phyloP scores from a whole-genome alignment of 208 protist species.

The Trypanosoma avium region DNA sequence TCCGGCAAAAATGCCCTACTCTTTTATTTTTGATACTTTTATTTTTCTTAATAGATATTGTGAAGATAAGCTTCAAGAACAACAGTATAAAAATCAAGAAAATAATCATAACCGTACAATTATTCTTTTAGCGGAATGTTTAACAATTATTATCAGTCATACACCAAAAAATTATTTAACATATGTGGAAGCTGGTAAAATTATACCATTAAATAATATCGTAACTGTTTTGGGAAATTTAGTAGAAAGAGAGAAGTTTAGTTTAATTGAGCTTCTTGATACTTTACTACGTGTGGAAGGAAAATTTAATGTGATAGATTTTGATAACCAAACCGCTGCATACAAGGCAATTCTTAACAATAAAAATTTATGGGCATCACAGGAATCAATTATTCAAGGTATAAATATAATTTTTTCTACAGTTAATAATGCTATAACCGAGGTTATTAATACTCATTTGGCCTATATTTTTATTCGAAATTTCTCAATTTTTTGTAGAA shows the following conservation, averaged over 20 bases:
- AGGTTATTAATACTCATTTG: slow-evolving; percentile 5
- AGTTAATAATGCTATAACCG: neutral
- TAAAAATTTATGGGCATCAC: slow-evolving; percentile 11
- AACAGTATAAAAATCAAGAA: too few species aligned
- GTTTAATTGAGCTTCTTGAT: neutral
- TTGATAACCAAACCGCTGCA: neutral
- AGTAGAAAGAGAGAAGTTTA: neutral
- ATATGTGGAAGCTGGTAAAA: neutral
- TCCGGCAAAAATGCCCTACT: neutral
- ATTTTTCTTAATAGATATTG: neutral
- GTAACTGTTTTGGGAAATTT: neutral
- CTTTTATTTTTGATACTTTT: slow-evolving; percentile 3
- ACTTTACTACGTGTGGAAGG: slow-evolving; percentile 11
- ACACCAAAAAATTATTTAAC: neutral
- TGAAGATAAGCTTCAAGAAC: neutral
- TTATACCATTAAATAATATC: neutral
- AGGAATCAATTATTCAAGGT: neutral
- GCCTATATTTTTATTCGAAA: slow-evolving; percentile 1
- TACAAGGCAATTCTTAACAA: slow-evolving; percentile 12
- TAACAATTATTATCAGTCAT: neutral
- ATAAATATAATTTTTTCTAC: slow-evolving; percentile 5
- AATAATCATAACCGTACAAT: too few species aligned
- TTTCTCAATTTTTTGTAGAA: slow-evolving; percentile 3
- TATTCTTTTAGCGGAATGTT: slow-evolving; percentile 11
- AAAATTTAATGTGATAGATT: neutral